phyloP scores from a whole-genome alignment of 345 rosid genomes.

The Citrus australasica region DNA sequence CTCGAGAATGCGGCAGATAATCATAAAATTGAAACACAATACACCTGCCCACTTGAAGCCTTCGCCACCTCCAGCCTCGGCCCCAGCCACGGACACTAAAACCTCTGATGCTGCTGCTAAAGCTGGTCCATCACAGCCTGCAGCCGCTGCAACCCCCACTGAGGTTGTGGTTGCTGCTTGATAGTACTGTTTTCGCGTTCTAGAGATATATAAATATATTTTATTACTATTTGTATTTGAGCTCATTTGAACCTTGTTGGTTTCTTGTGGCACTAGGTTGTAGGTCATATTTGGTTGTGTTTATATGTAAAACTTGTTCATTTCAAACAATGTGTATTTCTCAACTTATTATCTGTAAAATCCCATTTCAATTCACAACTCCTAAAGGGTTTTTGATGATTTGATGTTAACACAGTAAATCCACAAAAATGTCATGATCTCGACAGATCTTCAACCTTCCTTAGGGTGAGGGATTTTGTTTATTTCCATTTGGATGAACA shows the following conservation, averaged over 20 bases:
- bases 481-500: not conserved
- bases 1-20: constrained; percentile 70
- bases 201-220: not conserved
- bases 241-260: not conserved
- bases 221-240: not conserved
- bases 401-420: not conserved
- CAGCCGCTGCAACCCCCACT: constrained; percentile 17
- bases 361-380: not conserved
- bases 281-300: not conserved
- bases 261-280: not conserved
- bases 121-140: constrained; percentile 17
- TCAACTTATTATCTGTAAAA: not conserved
- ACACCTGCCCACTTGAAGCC: constrained; percentile 66
- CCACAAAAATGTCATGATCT: not conserved
- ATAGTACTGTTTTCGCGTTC: constrained; percentile 7
- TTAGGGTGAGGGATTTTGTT: not conserved
- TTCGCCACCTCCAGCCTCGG: constrained; percentile 39
- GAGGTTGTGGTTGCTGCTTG: constrained; percentile 54
- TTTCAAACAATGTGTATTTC: not conserved
- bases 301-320: constrained; percentile 4
- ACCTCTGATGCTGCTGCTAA: constrained; percentile 11
- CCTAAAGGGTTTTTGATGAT: not conserved
- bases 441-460: not conserved
- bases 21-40: constrained; percentile 61
- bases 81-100: constrained; percentile 30